Conservation (phyloP, 1,139 yeast species). For the Saccharomyces pastorianus region DNA sequence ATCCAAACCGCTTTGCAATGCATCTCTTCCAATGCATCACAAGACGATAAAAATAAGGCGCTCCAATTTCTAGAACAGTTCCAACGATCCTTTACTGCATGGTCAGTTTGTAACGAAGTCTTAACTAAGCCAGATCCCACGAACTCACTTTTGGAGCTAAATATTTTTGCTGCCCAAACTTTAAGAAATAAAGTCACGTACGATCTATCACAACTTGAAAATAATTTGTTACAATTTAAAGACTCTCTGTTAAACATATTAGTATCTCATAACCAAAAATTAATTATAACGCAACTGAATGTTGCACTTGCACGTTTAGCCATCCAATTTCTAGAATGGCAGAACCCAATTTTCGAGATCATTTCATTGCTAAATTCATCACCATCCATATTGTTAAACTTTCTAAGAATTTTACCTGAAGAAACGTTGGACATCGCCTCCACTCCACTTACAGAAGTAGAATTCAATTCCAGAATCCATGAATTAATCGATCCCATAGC, state of each 20-base stretch:
- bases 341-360: conserved; percentile 61
- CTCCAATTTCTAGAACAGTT: conserved; percentile 58
- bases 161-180: conserved; percentile 86
- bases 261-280: conserved; percentile 37
- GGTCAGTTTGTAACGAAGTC: conserved; percentile 42
- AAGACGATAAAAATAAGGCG: conserved; percentile 25
- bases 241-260: conserved; percentile 21
- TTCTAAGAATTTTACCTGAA: conserved; percentile 82
- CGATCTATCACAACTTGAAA: conserved; percentile 73
- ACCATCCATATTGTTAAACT: conserved; percentile 53
- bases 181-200: conserved; percentile 75
- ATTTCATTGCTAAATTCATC: conserved; percentile 34
- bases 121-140: conserved; percentile 20
- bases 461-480: conserved; percentile 55
- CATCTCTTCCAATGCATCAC: conserved; percentile 23
- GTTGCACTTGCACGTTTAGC: conserved; percentile 76
- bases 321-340: conserved; percentile 70
- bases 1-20: conserved; percentile 25
- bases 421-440: conserved; percentile 74
- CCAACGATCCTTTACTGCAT: conserved; percentile 70
- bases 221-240: conserved; percentile 52
- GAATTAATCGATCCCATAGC: conserved; percentile 62
- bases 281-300: conserved; percentile 71
- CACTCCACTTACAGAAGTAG: conserved; percentile 75
- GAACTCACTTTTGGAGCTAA: conserved; percentile 40